Evolutionary conservation across 2,329 filamentous ascomycete species (phyloP).

Genomic region (Keithomyces neogunnii): DNA sequence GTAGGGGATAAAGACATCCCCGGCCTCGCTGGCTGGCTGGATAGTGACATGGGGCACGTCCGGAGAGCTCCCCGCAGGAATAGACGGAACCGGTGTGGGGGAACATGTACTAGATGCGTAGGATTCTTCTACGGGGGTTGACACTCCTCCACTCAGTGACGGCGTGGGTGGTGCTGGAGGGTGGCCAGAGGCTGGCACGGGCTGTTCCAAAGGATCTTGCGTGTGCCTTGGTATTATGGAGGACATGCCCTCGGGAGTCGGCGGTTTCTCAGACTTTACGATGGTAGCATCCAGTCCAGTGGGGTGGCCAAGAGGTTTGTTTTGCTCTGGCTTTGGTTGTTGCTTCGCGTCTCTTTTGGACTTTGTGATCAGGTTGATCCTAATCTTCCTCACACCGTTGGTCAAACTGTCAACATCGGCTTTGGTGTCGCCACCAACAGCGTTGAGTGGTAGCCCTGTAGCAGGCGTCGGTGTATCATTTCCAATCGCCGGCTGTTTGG

Average conservation of each 20-base stretch:
- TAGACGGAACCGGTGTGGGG: slow-evolving; percentile 14
- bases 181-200: neutral
- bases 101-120: slow-evolving; percentile 12
- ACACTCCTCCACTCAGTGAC: slow-evolving; percentile 15
- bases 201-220: neutral
- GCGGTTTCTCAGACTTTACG: neutral
- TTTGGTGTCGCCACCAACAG: slow-evolving; percentile 8
- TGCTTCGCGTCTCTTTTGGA: slow-evolving; percentile 48
- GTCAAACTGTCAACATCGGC: slow-evolving; percentile 47
- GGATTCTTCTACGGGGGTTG: slow-evolving; percentile 16
- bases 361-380: slow-evolving; percentile 52
- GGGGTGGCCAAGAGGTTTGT: neutral
- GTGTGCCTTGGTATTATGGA: neutral
- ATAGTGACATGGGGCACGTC: slow-evolving; percentile 17
- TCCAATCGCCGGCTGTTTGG: slow-evolving; percentile 8
- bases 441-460: slow-evolving; percentile 1
- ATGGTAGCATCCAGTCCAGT: neutral
- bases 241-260: neutral
- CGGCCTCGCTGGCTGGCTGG: slow-evolving; percentile 15
- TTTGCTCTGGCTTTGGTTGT: slow-evolving; percentile 16
- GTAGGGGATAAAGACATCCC: slow-evolving; percentile 43
- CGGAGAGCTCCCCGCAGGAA: slow-evolving; percentile 22
- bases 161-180: slow-evolving; percentile 15
- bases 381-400: slow-evolving; percentile 53
- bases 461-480: slow-evolving; percentile 9